Conservation (phyloP, 2,329 filamentous ascomycete species). For the Hypocreales sp. region DNA sequence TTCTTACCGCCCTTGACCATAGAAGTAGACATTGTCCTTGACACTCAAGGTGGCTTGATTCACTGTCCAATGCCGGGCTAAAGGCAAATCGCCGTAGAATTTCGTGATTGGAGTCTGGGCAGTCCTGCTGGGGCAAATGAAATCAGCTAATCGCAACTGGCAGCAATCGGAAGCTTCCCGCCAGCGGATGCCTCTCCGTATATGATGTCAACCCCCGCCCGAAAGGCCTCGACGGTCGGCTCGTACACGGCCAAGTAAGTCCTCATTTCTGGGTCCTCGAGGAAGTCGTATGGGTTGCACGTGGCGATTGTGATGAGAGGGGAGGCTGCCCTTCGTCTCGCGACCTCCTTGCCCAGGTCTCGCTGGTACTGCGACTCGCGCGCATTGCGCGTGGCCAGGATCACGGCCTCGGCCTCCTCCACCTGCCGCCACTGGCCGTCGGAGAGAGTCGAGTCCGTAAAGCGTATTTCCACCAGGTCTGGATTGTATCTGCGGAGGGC, state of each 20-base stretch:
- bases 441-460: constrained; percentile 6
- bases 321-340: constrained; percentile 3
- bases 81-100: too few relatives aligned
- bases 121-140: too few relatives aligned
- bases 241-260: constrained; percentile 11
- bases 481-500: constrained; percentile 5
- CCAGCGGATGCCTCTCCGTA: constrained; percentile 4
- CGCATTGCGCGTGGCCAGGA: constrained; percentile 11
- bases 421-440: constrained; percentile 7
- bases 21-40: too few relatives aligned
- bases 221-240: constrained; percentile 11
- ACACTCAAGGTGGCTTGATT: too few relatives aligned
- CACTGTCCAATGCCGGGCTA: too few relatives aligned
- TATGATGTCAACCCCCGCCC: constrained; percentile 7
- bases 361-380: constrained; percentile 9
- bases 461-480: constrained; percentile 7
- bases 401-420: constrained; percentile 8
- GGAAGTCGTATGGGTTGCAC: constrained; percentile 11
- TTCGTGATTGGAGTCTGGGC: too few relatives aligned
- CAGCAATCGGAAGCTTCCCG: constrained; percentile 1
- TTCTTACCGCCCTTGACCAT: too few relatives aligned
- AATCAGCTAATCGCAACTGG: too few relatives aligned
- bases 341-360: constrained; percentile 7
- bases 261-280: constrained; percentile 7
- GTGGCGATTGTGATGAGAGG: constrained; percentile 8